Base-by-base conservation (phyloP, 305 asterid species). In the Fraxinus floribunda region DNA sequence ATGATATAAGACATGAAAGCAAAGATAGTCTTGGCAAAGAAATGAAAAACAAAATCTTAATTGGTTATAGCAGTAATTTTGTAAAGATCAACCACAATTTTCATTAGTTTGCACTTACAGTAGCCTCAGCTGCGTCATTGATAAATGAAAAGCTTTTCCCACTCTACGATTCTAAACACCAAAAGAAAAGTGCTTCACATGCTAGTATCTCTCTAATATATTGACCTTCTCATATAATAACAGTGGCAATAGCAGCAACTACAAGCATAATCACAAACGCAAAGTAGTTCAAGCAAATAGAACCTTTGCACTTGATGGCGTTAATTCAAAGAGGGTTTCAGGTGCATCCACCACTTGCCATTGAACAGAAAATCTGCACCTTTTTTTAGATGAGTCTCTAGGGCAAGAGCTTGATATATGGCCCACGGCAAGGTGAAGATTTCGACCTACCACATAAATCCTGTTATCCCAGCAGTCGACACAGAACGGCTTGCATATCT, bases 371-470 rank as follows among this genome's bases (percentile, higher is more conserved):
- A 94, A 95, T 32, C 83, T 74, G 41, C 80, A 71, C 78, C 82
- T 86, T 83, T 87, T 86, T 39, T 60, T 91, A 46, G 86, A 76
- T 39, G 72, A 16, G 64, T 36, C 82, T 75, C 68, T 75, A 0
- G 74, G 16, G 2, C 66, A 11, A 77, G 46, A 52, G 87, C 78
- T 85, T 84, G 71, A 18, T 76, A 95, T 84, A 85, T 82, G 85
- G 66, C 99, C 99, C 73, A 95, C 93, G 2, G 99, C 99, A 75
- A 95, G 97, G 36, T 94, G 97, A 81, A 95, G 96, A 74, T 93
- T 88, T 15, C 96, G 91, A 46, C 98, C 98, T 3, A 94, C 97
- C 4, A 95, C 97, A 78, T 90, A 89, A 18, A 95, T 93, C 80
- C 86, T 88, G 80, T 84, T 52, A 75, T 86, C 98, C 91, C 92